Base-by-base conservation (phyloP, 2,329 filamentous ascomycete species). In the Cordyceps javanica region DNA sequence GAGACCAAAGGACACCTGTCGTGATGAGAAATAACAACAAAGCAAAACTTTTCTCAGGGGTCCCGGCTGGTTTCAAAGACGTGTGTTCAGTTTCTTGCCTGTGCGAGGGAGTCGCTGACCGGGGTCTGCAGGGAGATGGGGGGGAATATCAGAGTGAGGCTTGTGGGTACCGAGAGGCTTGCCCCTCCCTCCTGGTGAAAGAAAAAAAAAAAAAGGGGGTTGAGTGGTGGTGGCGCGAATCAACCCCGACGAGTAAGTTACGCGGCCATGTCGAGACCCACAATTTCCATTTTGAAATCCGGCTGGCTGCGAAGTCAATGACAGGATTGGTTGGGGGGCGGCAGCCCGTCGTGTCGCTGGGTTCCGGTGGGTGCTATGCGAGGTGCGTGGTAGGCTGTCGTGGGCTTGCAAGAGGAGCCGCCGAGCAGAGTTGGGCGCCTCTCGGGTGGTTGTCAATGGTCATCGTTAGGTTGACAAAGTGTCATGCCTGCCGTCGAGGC, bases 121-220 rank as follows among this genome's bases (percentile, higher is more conserved):
- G 55, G 62, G 61, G 60, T 60, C 59, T 53, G 58, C 46, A 42
- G 55, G 44, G 34, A 49, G 51, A 19, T n/a, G 59, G 61, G 56
- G 61, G 54, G 60, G 60, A 64, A 67, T 64, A 65, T 66, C 60
- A 63, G 51, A 53, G 60, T 56, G 55, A 59, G 63, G 62, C 56
- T 57, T 57, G 61, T 62, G 60, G 61, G 58, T 59, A 59, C 49
- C 55, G 23, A 36, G 45, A 57, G 11, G 19, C 10, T 39, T 11
- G 9, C 25, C 53, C 32, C 32, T 34, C 34, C 52, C 34, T 30
- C 32, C 36, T 23, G 25, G n/a, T 16, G 16, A 54, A 38, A 39
- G n/a, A 28, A 55, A 42, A 57, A 51, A 42, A 26, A 39, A 50
- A 50, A 50, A 50, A 5, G 25, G 56, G 56, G 56, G 48, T n/a